Base-by-base conservation (phyloP, 2,329 filamentous ascomycete genomes). In the Geoglossum cookeanum region DNA sequence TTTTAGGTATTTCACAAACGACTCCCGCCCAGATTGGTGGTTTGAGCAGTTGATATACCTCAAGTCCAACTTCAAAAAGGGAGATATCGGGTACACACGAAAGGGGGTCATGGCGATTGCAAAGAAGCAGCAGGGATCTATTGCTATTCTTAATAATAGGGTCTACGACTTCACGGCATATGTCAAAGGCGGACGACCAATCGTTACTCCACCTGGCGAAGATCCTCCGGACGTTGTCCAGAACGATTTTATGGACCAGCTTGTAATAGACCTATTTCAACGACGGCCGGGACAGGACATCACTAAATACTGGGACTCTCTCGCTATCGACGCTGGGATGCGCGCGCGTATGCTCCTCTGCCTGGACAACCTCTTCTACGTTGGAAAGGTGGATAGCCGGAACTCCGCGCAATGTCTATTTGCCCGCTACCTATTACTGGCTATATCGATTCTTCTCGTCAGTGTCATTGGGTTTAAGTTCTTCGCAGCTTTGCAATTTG, bases 391-490 rank as follows among this genome's bases (percentile, higher is more conserved):
- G 2, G 92, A 98, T 67, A 97, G 91, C 1, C 79, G 92, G 74
- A 89, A 86, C 70, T 96, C 91, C 0, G 70, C 80, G 0, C 80
- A 81, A 59, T 98, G 92, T 73, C 75, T 85, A 61, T 97, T 98
- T 66, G 82, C 92, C 30, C 83, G 84, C 59, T 98, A 97, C 70
- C 81, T 98, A 62, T 77, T 97, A 22, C 77, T 98, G 39, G 85
- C 85, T 3, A 83, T 98, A 56, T 90, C 91, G 0, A 76, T 88
- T 62, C 63, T 96, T 58, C 75, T 98, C 49, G 85, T 83, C 63
- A 77, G 78, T 51, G 83, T 98, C 60, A 91, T 98, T 63, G 80
- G 78, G 17, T 94, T 97, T 81, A 98, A 98, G 69, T 98, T 98
- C 74, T 78, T 97, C 62, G 94, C 94, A 35, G 92, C 92, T 6